Evolutionary conservation across 352 stramenopile genomes (phyloP).

Genomic region (Ophiocytium majus): DNA sequence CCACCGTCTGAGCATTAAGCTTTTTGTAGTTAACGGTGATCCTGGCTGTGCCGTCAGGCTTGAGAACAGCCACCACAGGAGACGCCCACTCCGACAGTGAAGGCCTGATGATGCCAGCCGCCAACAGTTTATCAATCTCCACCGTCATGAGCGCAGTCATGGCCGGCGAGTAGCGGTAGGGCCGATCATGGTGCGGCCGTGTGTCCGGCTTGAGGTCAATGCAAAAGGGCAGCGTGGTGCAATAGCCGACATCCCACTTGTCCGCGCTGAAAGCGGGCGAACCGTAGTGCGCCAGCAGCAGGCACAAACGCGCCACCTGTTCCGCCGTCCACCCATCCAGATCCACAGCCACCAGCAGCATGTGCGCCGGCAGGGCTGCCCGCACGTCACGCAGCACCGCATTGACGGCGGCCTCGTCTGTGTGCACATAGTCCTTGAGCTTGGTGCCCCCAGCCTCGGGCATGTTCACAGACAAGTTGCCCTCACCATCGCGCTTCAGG

Average conservation of each 20-base stretch:
- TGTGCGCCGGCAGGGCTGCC: too few relatives aligned
- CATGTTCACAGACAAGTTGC: too few relatives aligned
- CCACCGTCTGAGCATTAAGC: not conserved
- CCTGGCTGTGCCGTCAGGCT: not conserved
- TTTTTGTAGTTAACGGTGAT: conserved; percentile 24
- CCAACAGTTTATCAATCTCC: conserved; percentile 14
- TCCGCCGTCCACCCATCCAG: too few relatives aligned
- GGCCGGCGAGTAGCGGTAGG: not conserved
- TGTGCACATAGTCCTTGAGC: too few relatives aligned
- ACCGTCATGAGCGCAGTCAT: not conserved
- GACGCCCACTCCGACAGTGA: not conserved
- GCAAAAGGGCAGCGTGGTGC: not conserved
- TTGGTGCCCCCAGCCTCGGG: too few relatives aligned
- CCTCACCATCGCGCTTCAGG: too few relatives aligned
- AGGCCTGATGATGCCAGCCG: conserved; percentile 1
- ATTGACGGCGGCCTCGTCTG: too few relatives aligned
- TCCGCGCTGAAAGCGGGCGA: too few relatives aligned
- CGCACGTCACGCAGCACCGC: too few relatives aligned
- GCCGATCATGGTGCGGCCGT: not conserved
- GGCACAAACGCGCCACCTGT: too few relatives aligned
- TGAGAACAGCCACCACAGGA: not conserved
- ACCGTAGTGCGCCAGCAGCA: too few relatives aligned
- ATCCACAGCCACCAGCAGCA: too few relatives aligned
- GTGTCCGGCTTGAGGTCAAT: not conserved
- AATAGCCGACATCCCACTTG: not conserved